These are phyloP conservation scores for Phellinidium pouzarii DNA, from an alignment of 1,284 basidiomycete species.

Conservation along the genomic window DNA sequence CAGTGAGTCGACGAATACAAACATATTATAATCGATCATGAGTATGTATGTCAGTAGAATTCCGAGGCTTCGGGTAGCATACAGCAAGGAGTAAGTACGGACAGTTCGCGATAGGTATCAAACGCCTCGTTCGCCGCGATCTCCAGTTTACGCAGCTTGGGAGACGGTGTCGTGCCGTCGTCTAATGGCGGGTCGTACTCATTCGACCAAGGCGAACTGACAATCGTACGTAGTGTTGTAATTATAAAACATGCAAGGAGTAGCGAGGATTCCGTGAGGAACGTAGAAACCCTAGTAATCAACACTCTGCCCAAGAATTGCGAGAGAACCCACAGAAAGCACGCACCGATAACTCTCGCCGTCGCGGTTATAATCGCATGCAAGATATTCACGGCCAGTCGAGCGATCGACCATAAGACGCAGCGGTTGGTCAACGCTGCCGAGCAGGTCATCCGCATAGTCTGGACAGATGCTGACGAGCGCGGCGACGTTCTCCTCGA, in stretches of 20 bases:
- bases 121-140: constrained; percentile 93
- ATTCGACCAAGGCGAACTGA: constrained; percentile 98
- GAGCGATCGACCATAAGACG: constrained; percentile 74
- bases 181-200: constrained; percentile 86
- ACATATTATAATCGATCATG: too few species aligned
- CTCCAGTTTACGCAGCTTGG: constrained; percentile 86
- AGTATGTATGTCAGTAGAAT: not conserved
- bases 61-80: not conserved
- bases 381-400: constrained; percentile 84
- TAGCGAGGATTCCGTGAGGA: too few species aligned
- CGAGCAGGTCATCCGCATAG: constrained; percentile 91
- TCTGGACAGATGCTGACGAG: constrained; percentile 87
- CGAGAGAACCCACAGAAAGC: not conserved
- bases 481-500: constrained; percentile 82
- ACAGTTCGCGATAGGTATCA: constrained; percentile 96
- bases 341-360: constrained; percentile 88
- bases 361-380: constrained; percentile 97
- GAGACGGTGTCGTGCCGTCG: constrained; percentile 80
- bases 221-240: not conserved
- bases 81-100: constrained; percentile 22
- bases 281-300: not conserved
- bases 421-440: constrained; percentile 93
- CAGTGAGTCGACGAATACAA: not conserved
- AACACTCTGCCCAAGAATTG: not conserved
- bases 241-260: too few species aligned